Conservation (phyloP, 2,329 filamentous ascomycete genomes). For the Teratosphaeria nubilosa region DNA sequence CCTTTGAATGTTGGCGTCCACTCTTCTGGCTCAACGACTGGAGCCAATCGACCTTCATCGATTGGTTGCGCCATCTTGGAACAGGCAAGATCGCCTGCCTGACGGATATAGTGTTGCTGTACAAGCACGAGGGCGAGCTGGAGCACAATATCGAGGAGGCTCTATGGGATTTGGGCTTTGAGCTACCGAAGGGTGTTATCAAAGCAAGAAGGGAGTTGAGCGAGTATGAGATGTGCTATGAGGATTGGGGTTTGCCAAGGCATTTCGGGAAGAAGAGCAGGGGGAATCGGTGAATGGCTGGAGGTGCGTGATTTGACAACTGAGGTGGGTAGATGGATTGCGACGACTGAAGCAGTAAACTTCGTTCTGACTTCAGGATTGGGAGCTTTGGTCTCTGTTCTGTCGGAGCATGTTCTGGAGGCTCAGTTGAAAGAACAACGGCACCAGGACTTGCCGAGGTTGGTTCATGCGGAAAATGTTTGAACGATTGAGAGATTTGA, state of each 20-base stretch:
- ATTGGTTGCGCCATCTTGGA: conserved; percentile 14
- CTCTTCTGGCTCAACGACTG: conserved; percentile 15
- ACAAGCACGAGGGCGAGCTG: conserved; percentile 12
- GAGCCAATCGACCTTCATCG: conserved; percentile 13
- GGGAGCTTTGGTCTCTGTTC: too few relatives aligned
- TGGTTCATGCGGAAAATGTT: too few relatives aligned
- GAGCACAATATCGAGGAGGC: conserved; percentile 12
- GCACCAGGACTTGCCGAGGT: too few relatives aligned
- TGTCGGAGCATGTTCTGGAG: too few relatives aligned
- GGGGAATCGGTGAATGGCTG: not conserved
- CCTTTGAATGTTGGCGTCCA: conserved; percentile 19
- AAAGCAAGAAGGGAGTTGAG: conserved; percentile 10
- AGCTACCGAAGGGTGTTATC: conserved; percentile 7
- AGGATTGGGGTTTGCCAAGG: conserved; percentile 13
- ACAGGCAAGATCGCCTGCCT: conserved; percentile 13
- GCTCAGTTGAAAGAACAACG: too few relatives aligned
- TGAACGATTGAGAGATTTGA: too few relatives aligned
- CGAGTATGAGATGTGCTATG: conserved; percentile 15
- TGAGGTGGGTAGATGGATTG: not conserved
- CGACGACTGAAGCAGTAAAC: too few relatives aligned
- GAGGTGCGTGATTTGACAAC: not conserved
- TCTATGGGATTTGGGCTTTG: conserved; percentile 11
- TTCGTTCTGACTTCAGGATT: too few relatives aligned
- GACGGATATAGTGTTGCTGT: conserved; percentile 13
- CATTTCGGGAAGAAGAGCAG: conserved; percentile 16